Evolutionary conservation across 2,329 filamentous ascomycete genomes (phyloP).

Genomic region (Curvularia sp.): DNA sequence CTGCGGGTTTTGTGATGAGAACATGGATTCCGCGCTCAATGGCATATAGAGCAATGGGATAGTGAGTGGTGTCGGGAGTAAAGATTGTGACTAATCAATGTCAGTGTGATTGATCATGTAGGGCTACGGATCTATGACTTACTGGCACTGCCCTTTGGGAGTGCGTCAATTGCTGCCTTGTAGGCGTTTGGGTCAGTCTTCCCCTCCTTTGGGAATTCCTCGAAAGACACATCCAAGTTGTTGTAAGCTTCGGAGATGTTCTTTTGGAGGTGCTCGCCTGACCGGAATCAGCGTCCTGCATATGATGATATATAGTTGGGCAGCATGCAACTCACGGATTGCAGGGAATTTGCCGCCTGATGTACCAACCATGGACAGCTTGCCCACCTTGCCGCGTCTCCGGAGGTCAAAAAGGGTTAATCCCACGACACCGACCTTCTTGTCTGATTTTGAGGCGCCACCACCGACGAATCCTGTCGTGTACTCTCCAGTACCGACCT

Average conservation of each 20-base stretch:
- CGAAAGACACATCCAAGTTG: conserved; percentile 82
- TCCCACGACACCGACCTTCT: conserved; percentile 94
- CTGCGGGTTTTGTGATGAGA: conserved; percentile 91
- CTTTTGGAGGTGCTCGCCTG: conserved; percentile 81
- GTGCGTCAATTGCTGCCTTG: conserved; percentile 84
- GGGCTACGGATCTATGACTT: conserved; percentile 16
- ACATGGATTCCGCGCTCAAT: conserved; percentile 89
- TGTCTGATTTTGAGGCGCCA: conserved; percentile 84
- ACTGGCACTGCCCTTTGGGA: conserved; percentile 79
- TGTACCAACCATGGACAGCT: conserved; percentile 87
- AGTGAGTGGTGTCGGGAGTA: conserved; percentile 92
- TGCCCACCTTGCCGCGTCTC: conserved; percentile 83
- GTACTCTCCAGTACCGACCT: conserved; percentile 93
- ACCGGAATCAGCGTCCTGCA: conserved; percentile 25
- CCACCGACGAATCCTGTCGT: conserved; percentile 92
- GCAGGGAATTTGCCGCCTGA: conserved; percentile 89
- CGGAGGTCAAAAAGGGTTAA: conserved; percentile 89
- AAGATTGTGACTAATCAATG: conserved; percentile 80
- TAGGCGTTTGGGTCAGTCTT: conserved; percentile 79
- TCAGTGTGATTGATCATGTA: neutral
- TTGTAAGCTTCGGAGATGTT: conserved; percentile 93
- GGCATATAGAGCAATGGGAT: conserved; percentile 88
- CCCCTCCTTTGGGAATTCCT: conserved; percentile 79
- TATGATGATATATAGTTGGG: neutral
- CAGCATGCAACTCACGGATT: conserved; percentile 68